Base-by-base conservation (phyloP, 257 asterid genomes). In the Solanum paucissectum region DNA sequence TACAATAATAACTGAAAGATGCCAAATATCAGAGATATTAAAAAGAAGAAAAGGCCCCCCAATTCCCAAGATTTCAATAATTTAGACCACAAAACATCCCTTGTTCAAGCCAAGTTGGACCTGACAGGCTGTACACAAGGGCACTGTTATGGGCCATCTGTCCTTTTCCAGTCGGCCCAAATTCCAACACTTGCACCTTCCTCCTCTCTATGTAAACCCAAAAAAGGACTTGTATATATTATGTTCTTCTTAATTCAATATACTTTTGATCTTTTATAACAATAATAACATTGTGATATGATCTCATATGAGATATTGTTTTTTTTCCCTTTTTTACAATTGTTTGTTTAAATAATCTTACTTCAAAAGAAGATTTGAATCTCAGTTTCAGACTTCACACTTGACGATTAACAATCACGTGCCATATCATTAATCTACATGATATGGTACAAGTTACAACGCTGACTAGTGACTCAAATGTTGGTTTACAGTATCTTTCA, bases 131-230 rank as follows among this genome's bases (percentile, higher is more conserved):
- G 89, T 87, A 72, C 38, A 32, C 58, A 82, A 46, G 85, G 85
- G 84, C 37, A 25, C 84, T 79, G 14, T 14, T 79, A 79, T 81
- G 7, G 64, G 33, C 46, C 36, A 44, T 21, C 88, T 88, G 88
- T 60, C 90, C 85, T 38, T 21, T 38, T 49, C 44, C 38, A 21
- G 60, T 36, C 33, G 33, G 88, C 88, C 81, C 91, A 89, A 83
- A 21, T 88, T 52, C 87, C 91, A 55, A 76, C 23, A 23, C 74
- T 42, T 40, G 23, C 84, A 52, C 44, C 58, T 40, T 79, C 33
- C 84, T 86, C 84, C 23, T 72, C 16, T 21, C 37, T 38, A 34
- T 6, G 37, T 25, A 44, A 79, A 42, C 66, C 38, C 40, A 1
- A 49, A 10, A 81, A 16, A 29, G 85, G 64, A 55, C 64, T 55